These are phyloP conservation scores for Cadophora sp. DNA, from an alignment of 2,329 filamentous ascomycete species.

Conservation along the genomic window DNA sequence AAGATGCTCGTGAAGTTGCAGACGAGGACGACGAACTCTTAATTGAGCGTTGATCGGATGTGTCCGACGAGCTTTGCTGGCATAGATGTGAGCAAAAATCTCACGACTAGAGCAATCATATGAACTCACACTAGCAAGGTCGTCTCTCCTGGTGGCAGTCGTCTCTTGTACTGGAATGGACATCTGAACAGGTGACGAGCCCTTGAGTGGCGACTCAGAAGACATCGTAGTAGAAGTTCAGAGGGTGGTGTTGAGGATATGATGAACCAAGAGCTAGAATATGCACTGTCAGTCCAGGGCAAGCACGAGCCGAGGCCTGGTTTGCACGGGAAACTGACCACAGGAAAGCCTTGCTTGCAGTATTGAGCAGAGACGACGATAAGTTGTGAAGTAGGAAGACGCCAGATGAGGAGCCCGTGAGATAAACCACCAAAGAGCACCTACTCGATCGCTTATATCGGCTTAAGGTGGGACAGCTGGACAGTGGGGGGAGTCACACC, in stretches of 20 bases:
- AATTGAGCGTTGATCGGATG: background rate
- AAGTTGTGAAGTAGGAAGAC: constrained; percentile 9
- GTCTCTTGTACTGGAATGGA: background rate
- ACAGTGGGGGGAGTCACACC: constrained; percentile 9
- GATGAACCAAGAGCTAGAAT: background rate
- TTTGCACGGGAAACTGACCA: background rate
- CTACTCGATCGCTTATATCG: constrained; percentile 10
- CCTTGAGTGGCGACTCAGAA: constrained; percentile 1
- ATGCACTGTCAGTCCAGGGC: background rate
- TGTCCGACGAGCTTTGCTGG: background rate
- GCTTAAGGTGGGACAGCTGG: constrained; percentile 8
- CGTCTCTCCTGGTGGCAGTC: background rate
- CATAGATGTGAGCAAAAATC: background rate
- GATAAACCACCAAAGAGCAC: constrained; percentile 5
- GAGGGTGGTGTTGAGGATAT: background rate
- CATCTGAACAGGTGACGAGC: background rate
- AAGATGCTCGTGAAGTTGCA: background rate
- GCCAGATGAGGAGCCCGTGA: constrained; percentile 4
- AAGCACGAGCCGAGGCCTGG: background rate
- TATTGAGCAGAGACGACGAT: constrained; percentile 1
- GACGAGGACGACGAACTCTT: background rate
- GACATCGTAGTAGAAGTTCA: background rate
- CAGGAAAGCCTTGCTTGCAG: constrained; percentile 1
- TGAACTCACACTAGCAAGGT: background rate
- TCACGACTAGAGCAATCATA: background rate